Evolutionary conservation across 1,284 basidiomycete species (phyloP), one percentile per base, ranked within the genome.

Genomic region (Sporisorium reilianum): DNA sequence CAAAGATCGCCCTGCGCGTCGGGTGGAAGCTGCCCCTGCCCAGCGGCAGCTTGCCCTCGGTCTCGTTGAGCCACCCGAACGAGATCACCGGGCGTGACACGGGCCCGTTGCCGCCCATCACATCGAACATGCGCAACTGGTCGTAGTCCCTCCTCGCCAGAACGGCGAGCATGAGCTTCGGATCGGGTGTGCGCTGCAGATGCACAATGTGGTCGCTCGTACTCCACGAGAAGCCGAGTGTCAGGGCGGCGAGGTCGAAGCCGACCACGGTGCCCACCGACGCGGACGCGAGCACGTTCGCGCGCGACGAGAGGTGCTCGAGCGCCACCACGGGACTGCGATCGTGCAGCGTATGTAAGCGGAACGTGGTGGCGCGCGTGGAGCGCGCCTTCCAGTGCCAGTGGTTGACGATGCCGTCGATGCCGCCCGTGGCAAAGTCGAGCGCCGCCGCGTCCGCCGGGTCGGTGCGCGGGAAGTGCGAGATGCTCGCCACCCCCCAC

Each of bases 341-440:
- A 51, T 63, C 67, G 52, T 75, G 72, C 12, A 75, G 26, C 25
- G 66, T 64, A 14, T 75, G 67, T 22, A 75, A 54, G 1, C 65
- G 54, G 7, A 41, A 49, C 20, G 63, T 64, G 1, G 49, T 18
- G 14, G 65, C 54, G 22, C 14, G 30, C 5, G 56, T 51, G 4
- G 61, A 60, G 9, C 49, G 46, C 12, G 64, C 28, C 4, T 23
- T 40, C 73, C 67, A 71, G n/a, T 56, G 53, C 73, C 73, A 75
- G 44, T 71, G 73, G 28, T 64, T 60, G 22, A 75, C 73, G 0
- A 64, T 55, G 6, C 73, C 73, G 20, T 75, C 73, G 18, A 65
- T 57, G 2, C 73, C 73, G 16, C 73, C 73, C 7, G 73, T 75
- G 1, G 73, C 67, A 54, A 75, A 75, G 45, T 75, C 64, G 45